These are phyloP conservation scores for Blastomyces parvus DNA, from an alignment of 2,329 filamentous ascomycete genomes.

Conservation along the genomic window DNA sequence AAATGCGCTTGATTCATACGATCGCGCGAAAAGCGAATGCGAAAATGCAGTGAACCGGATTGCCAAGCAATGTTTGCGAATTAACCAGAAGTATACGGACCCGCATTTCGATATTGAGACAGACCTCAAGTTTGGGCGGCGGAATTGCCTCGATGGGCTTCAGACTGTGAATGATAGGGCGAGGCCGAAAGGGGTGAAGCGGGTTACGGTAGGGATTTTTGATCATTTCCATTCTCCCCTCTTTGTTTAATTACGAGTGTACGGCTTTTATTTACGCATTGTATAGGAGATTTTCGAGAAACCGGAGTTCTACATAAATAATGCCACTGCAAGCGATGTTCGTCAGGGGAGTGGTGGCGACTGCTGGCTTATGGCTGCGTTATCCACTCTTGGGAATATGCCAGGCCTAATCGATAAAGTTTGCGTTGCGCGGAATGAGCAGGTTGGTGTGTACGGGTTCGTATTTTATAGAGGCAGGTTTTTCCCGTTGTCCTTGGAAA, in stretches of 20 bases:
- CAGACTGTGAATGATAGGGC: constrained; percentile 30
- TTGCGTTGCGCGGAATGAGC: constrained; percentile 63
- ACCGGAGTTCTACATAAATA: constrained; percentile 68
- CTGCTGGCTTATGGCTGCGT: constrained; percentile 76
- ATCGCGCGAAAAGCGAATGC: constrained; percentile 62
- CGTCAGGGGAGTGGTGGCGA: constrained; percentile 70
- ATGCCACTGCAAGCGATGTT: constrained; percentile 66
- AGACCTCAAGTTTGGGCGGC: constrained; percentile 54
- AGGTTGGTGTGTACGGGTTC: constrained; percentile 74
- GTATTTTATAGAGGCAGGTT: constrained; percentile 62
- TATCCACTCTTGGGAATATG: constrained; percentile 69
- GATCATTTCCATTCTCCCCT: constrained; percentile 10
- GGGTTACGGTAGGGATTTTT: constrained; percentile 45
- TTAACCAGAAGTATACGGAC: constrained; percentile 80
- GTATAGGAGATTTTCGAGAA: constrained; percentile 64
- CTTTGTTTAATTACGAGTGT: constrained; percentile 15
- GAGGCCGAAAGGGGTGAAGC: constrained; percentile 62
- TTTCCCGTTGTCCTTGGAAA: background rate
- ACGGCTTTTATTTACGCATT: constrained; percentile 12
- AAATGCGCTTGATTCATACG: constrained; percentile 57
- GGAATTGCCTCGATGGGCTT: constrained; percentile 46
- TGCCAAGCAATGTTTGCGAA: constrained; percentile 55
- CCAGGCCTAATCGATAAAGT: constrained; percentile 60
- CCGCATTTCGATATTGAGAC: constrained; percentile 78
- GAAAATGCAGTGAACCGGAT: constrained; percentile 51